A percentile compares a stretch with the other conserved stretches of the same genome.
Evolutionary conservation across 2,329 filamentous ascomycete genomes (phyloP).

Genomic region (Neodidymelliopsis sp.): DNA sequence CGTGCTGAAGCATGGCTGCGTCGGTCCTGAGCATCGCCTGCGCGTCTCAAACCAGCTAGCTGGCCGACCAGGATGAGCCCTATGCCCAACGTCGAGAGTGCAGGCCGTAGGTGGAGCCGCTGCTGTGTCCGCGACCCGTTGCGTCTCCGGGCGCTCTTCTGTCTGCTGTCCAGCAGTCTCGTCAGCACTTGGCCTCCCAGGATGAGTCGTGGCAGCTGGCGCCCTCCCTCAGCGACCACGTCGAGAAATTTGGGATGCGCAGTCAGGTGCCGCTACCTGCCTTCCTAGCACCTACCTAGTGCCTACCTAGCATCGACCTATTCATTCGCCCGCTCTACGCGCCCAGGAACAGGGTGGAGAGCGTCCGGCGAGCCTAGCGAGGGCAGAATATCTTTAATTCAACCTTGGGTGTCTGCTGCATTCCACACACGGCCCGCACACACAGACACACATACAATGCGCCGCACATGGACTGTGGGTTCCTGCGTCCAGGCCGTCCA

Average conservation of each 20-base stretch:
- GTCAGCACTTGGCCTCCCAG: conserved; percentile 11
- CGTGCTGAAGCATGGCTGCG: conserved; percentile 40
- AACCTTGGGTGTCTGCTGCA: conserved; percentile 7
- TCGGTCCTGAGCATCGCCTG: conserved; percentile 25
- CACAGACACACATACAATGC: no score
- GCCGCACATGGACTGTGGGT: neutral
- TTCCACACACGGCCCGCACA: conserved; percentile 7
- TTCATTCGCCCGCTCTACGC: conserved; percentile 18
- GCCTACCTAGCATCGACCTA: no score
- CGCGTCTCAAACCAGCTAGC: conserved; percentile 42
- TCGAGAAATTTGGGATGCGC: conserved; percentile 6
- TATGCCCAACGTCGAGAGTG: conserved; percentile 17
- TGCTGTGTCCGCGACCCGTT: conserved; percentile 24
- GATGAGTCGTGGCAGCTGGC: conserved; percentile 23
- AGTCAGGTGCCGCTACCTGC: conserved; percentile 7
- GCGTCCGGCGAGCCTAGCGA: conserved; percentile 10
- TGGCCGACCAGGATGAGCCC: conserved; percentile 25
- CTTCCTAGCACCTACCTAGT: no score
- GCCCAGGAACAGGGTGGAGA: conserved; percentile 11
- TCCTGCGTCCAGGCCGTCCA: conserved; percentile 6
- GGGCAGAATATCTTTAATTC: conserved; percentile 11
- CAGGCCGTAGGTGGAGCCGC: conserved; percentile 12
- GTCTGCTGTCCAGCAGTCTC: conserved; percentile 11
- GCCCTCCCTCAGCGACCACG: conserved; percentile 14
- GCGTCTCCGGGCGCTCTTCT: conserved; percentile 26